A percentile compares a stretch with the other conserved stretches of the same genome.
Conservation (phyloP, 225 moss, liverwort and hornwort genomes). For the Polytrichum commune region DNA sequence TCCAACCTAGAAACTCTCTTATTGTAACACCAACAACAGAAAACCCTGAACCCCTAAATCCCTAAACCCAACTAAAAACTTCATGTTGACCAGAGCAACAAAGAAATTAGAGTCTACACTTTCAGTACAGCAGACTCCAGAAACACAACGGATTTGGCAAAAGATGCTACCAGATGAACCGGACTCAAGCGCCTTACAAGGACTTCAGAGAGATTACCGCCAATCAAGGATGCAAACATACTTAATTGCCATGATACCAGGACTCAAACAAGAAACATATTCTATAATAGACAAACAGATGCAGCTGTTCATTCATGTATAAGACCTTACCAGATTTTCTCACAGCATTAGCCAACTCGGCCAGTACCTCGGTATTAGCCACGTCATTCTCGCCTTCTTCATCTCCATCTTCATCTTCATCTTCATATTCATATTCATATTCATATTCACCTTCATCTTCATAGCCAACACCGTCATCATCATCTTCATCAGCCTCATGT, state of each 20-base stretch:
- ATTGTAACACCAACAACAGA: too few relatives aligned
- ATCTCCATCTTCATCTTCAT: conserved; percentile 46
- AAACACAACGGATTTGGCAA: not conserved
- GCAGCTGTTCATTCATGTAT: not conserved
- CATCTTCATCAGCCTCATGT: conserved; percentile 31
- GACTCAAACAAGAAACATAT: not conserved
- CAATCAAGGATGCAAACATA: not conserved
- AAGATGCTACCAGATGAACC: not conserved
- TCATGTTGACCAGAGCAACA: too few relatives aligned
- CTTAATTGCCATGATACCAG: not conserved
- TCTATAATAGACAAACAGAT: not conserved
- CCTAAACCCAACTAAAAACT: too few relatives aligned
- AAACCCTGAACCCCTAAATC: too few relatives aligned
- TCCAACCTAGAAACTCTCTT: too few relatives aligned
- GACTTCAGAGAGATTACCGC: not conserved
- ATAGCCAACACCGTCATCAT: conserved; percentile 31
- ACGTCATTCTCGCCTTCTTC: conserved; percentile 43
- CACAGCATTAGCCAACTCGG: conserved; percentile 40
- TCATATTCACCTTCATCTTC: conserved; percentile 41
- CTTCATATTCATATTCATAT: conserved; percentile 41
- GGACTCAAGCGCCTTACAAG: not conserved
- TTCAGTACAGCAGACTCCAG: not conserved
- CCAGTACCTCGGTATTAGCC: conserved; percentile 19
- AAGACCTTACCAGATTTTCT: conserved; percentile 31
- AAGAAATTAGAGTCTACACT: not conserved